Conservation (phyloP, 2,329 filamentous ascomycete species). For the Colletotrichum simmondsii region DNA sequence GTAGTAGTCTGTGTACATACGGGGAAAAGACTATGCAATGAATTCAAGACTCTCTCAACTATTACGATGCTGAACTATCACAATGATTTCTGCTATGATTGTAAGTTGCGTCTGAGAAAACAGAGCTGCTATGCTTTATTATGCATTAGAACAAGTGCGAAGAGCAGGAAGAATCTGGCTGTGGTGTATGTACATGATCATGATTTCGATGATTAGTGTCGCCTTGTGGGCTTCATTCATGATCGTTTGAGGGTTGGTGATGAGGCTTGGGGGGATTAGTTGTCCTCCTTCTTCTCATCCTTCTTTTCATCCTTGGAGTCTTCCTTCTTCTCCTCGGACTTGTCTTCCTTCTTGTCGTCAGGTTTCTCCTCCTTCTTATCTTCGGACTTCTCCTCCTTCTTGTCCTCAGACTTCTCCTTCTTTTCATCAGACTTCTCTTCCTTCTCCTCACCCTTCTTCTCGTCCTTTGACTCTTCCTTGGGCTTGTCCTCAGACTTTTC, state of each 20-base stretch:
- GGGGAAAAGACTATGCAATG: not conserved
- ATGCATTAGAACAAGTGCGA: not conserved
- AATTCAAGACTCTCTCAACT: not conserved
- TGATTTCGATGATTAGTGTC: not conserved
- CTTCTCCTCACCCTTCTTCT: not conserved
- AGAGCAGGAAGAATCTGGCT: not conserved
- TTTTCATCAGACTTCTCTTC: conserved; percentile 22
- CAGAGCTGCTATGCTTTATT: not conserved
- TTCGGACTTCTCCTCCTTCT: not conserved
- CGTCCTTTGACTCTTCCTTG: too few relatives aligned
- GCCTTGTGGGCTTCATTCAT: conserved; percentile 36
- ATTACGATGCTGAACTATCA: not conserved
- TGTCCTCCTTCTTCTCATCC: conserved; percentile 34
- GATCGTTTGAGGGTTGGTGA: conserved; percentile 25
- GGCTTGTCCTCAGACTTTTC: conserved; percentile 35
- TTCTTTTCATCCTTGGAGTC: conserved; percentile 30
- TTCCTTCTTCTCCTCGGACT: conserved; percentile 35
- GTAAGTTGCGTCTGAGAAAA: too few relatives aligned
- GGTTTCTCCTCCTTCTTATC: not conserved
- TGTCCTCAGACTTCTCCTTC: conserved; percentile 28
- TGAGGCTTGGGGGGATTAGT: not conserved
- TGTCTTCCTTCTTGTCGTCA: conserved; percentile 36
- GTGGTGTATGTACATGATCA: not conserved
- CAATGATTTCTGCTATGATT: too few relatives aligned
- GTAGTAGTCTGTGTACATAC: not conserved